phyloP scores from a whole-genome alignment of 768 basidiomycete genomes.

The Grammothele lineata region DNA sequence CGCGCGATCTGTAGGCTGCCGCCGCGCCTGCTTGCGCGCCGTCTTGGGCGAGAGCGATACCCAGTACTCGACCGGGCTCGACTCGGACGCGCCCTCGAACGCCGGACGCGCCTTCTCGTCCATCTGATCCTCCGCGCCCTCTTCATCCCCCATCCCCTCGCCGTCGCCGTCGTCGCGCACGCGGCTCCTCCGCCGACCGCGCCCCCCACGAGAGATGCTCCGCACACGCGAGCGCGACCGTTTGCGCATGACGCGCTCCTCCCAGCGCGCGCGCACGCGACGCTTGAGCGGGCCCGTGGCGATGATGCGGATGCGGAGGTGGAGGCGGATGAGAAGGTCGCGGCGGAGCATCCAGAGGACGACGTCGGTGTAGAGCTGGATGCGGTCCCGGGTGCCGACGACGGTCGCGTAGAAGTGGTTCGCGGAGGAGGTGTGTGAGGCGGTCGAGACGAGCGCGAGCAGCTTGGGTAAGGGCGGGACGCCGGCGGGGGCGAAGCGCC shows the following conservation, averaged over 20 bases:
- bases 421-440: conserved; percentile 56
- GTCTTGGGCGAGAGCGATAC: conserved; percentile 53
- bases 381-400: conserved; percentile 60
- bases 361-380: conserved; percentile 73
- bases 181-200: neutral
- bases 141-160: neutral
- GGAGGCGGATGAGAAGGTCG: conserved; percentile 80
- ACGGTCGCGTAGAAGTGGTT: conserved; percentile 82
- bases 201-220: conserved; percentile 12
- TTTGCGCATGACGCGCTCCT: conserved; percentile 31
- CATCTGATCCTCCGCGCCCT: neutral
- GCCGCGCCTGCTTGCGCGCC: conserved; percentile 42
- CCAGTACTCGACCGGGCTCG: conserved; percentile 34
- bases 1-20: conserved; percentile 29
- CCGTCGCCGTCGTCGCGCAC: neutral
- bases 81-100: conserved; percentile 13
- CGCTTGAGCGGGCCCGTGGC: conserved; percentile 75
- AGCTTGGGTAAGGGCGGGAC: conserved; percentile 72
- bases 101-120: conserved; percentile 20
- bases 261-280: conserved; percentile 43
- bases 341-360: conserved; percentile 89
- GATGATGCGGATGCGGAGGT: conserved; percentile 80
- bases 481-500: conserved; percentile 50
- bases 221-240: conserved; percentile 18
- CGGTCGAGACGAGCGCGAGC: conserved; percentile 69